These are phyloP conservation scores for Neopestalotiopsis clavispora DNA, from an alignment of 2,329 filamentous ascomycete genomes.

Conservation along the genomic window DNA sequence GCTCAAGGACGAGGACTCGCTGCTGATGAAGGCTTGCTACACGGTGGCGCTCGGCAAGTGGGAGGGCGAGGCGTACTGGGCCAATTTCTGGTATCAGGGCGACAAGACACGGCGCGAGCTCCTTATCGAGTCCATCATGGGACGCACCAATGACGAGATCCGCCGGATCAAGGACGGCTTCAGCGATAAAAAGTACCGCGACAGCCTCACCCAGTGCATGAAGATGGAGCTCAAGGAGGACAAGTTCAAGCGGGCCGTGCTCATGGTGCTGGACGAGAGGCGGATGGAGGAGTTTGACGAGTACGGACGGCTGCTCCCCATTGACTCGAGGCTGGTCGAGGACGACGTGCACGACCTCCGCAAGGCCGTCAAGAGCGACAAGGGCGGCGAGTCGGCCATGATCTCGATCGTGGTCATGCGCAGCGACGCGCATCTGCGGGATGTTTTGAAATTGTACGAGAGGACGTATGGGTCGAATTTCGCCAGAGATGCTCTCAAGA, in stretches of 20 bases:
- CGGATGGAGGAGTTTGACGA: conserved; percentile 82
- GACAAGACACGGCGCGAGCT: conserved; percentile 85
- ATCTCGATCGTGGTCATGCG: conserved; percentile 81
- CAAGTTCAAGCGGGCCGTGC: conserved; percentile 89
- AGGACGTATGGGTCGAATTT: conserved; percentile 78
- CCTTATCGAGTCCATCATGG: conserved; percentile 92
- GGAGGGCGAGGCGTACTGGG: conserved; percentile 97
- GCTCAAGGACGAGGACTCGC: conserved; percentile 74
- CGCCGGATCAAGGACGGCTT: conserved; percentile 85
- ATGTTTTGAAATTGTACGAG: conserved; percentile 81
- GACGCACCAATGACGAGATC: conserved; percentile 86
- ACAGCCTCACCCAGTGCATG: conserved; percentile 85
- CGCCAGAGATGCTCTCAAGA: conserved; percentile 82
- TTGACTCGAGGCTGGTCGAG: conserved; percentile 66
- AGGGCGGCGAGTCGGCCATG: conserved; percentile 88
- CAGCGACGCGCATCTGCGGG: conserved; percentile 80
- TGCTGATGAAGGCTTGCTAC: conserved; percentile 90
- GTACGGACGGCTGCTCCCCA: conserved; percentile 59
- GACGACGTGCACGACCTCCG: conserved; percentile 77
- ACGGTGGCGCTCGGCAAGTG: conserved; percentile 86
- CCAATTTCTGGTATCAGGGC: conserved; percentile 95
- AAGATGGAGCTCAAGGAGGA: conserved; percentile 91
- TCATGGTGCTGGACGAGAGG: conserved; percentile 81
- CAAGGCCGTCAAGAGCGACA: conserved; percentile 70
- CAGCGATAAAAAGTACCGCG: conserved; percentile 87